These are phyloP conservation scores for Talaromyces verruculosus DNA, from an alignment of 2,329 filamentous ascomycete species.

Conservation along the genomic window DNA sequence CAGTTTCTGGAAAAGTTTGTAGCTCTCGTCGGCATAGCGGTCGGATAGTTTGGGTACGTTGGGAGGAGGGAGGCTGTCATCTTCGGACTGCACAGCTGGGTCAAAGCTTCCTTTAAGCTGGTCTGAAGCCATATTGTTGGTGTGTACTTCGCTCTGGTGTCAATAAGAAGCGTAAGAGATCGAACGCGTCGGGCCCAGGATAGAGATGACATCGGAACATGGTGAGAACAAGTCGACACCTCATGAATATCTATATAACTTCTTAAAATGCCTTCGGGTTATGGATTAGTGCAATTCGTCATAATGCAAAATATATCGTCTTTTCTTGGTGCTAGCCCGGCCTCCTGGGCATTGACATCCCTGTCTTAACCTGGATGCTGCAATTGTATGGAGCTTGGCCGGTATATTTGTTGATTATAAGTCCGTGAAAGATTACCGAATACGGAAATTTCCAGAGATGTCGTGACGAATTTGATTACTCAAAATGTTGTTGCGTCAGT, in stretches of 20 bases:
- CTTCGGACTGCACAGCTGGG: constrained; percentile 5
- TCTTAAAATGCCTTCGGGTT: neutral
- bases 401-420: neutral
- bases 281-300: neutral
- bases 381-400: neutral
- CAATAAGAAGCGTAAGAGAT: neutral
- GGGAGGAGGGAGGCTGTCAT: neutral
- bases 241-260: neutral
- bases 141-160: neutral
- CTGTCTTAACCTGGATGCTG: neutral
- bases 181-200: neutral
- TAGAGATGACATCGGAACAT: neutral
- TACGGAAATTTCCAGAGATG: neutral
- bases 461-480: neutral
- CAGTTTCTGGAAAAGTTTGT: constrained; percentile 43
- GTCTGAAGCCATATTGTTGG: neutral
- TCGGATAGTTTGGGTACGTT: constrained; percentile 36
- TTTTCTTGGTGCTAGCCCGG: neutral
- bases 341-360: neutral
- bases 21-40: constrained; percentile 45
- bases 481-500: constrained; percentile 13
- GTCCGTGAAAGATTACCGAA: constrained; percentile 1
- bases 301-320: constrained; percentile 13
- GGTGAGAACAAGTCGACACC: neutral
- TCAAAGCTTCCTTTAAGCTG: neutral